A percentile compares a stretch with the other conserved stretches of the same genome.
These are phyloP conservation scores for Hygrophila difformis DNA, from an alignment of 257 asterid species.

Conservation along the genomic window DNA sequence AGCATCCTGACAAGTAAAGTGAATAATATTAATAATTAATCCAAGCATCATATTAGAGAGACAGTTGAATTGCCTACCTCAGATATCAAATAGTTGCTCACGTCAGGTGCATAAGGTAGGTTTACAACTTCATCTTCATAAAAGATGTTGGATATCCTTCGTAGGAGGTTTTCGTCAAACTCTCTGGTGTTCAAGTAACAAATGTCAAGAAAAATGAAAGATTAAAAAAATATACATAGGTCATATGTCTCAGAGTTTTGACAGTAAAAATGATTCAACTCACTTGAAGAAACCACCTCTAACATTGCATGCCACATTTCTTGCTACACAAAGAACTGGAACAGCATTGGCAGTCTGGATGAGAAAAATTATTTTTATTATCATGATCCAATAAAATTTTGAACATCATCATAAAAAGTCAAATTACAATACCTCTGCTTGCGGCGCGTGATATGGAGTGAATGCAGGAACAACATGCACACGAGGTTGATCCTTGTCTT, in stretches of 20 bases:
- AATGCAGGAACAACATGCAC: constrained; percentile 98
- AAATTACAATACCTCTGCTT: constrained; percentile 69
- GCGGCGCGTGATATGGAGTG: constrained; percentile 97
- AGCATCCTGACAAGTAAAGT: constrained; percentile 49
- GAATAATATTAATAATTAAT: constrained; percentile 11
- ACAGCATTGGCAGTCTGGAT: constrained; percentile 73
- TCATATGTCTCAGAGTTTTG: constrained; percentile 2
- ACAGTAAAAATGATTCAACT: constrained; percentile 23
- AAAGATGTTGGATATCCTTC: constrained; percentile 61
- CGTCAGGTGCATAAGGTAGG: constrained; percentile 85
- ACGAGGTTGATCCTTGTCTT: constrained; percentile 94
- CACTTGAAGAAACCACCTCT: constrained; percentile 94
- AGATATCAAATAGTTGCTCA: constrained; percentile 83
- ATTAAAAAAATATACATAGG: constrained; percentile 2
- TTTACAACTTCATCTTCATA: constrained; percentile 77
- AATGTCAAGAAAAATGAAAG: constrained; percentile 9
- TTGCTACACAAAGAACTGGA: constrained; percentile 94
- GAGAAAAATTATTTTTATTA: constrained; percentile 12
- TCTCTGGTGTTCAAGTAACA: constrained; percentile 39
- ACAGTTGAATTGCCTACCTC: constrained; percentile 43
- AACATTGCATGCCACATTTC: constrained; percentile 98
- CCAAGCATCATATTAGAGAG: constrained; percentile 5
- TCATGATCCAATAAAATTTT: neutral
- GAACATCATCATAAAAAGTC: too few species aligned
- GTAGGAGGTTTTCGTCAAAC: constrained; percentile 64